Evolutionary conservation across 2,329 filamentous ascomycete species (phyloP).

Genomic region (Aspergillus bombycis): DNA sequence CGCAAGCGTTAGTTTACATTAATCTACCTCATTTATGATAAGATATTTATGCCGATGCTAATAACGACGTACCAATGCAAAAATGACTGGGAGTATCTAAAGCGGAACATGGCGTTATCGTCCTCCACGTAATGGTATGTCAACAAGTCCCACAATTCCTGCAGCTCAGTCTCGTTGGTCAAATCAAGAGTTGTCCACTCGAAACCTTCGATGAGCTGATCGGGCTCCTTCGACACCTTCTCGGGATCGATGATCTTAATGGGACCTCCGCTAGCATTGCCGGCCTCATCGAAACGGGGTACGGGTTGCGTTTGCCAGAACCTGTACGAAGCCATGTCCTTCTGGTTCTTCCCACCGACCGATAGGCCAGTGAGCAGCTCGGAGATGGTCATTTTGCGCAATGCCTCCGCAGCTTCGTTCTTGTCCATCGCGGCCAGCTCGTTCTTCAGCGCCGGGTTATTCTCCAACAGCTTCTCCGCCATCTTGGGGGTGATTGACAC

Average conservation of each 20-base stretch:
- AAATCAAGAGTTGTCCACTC: slow-evolving; percentile 95
- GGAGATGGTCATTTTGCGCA: slow-evolving; percentile 53
- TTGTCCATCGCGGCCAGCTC: slow-evolving; percentile 74
- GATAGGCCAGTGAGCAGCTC: slow-evolving; percentile 60
- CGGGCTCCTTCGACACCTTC: slow-evolving; percentile 75
- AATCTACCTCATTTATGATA: not conserved
- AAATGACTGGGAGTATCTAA: slow-evolving; percentile 90
- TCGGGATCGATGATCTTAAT: slow-evolving; percentile 80
- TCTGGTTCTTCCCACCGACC: slow-evolving; percentile 81
- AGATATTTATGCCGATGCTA: not conserved
- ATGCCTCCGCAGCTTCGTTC: slow-evolving; percentile 57
- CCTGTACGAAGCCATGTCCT: slow-evolving; percentile 96
- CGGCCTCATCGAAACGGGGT: slow-evolving; percentile 71
- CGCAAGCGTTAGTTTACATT: not conserved
- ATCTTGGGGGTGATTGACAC: slow-evolving; percentile 40
- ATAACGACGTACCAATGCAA: slow-evolving; percentile 71
- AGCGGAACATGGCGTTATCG: slow-evolving; percentile 94
- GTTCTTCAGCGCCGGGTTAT: slow-evolving; percentile 66
- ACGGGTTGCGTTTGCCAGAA: slow-evolving; percentile 99
- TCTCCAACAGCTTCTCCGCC: slow-evolving; percentile 46
- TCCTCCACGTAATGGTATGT: slow-evolving; percentile 97
- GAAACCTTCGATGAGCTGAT: slow-evolving; percentile 77
- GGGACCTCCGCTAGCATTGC: slow-evolving; percentile 72
- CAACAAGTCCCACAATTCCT: slow-evolving; percentile 89
- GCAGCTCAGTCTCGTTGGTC: slow-evolving; percentile 72